These are phyloP conservation scores for Epicoccum sorghinum DNA, from an alignment of 2,329 filamentous ascomycete genomes.

Conservation along the genomic window DNA sequence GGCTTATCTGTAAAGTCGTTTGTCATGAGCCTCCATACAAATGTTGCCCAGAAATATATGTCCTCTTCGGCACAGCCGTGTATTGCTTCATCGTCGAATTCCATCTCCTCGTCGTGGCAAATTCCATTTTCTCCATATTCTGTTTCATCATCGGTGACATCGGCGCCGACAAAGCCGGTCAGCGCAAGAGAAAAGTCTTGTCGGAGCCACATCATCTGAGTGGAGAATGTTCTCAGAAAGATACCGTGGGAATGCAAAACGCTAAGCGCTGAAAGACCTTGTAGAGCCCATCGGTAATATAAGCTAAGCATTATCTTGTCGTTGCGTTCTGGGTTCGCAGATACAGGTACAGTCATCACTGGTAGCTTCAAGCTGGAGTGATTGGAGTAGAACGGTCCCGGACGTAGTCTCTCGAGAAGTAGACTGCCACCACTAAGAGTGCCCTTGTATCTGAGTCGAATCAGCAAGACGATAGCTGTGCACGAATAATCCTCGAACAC, in stretches of 20 bases:
- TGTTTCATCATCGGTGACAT: not conserved
- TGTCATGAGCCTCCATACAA: slow-evolving; percentile 1
- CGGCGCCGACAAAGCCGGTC: not conserved
- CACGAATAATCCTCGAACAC: not conserved
- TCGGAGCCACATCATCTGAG: not conserved
- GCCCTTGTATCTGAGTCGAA: not conserved
- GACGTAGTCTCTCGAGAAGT: not conserved
- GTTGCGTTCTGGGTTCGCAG: not conserved
- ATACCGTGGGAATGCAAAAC: not conserved
- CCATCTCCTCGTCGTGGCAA: not conserved
- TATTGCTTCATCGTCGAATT: not conserved
- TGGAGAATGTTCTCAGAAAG: not conserved
- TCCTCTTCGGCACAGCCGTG: not conserved
- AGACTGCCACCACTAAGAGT: not conserved
- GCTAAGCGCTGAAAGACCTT: not conserved
- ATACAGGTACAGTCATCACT: not conserved
- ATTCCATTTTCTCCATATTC: not conserved
- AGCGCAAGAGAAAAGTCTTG: not conserved
- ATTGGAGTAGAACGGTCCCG: not conserved
- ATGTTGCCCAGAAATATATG: not conserved
- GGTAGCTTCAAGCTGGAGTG: not conserved
- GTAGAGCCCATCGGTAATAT: not conserved
- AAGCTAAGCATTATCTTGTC: not conserved
- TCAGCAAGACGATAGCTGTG: not conserved
- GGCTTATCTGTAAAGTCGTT: not conserved